These are phyloP conservation scores for Bipolaris bicolor DNA, from an alignment of 2,329 filamentous ascomycete genomes.

Conservation along the genomic window DNA sequence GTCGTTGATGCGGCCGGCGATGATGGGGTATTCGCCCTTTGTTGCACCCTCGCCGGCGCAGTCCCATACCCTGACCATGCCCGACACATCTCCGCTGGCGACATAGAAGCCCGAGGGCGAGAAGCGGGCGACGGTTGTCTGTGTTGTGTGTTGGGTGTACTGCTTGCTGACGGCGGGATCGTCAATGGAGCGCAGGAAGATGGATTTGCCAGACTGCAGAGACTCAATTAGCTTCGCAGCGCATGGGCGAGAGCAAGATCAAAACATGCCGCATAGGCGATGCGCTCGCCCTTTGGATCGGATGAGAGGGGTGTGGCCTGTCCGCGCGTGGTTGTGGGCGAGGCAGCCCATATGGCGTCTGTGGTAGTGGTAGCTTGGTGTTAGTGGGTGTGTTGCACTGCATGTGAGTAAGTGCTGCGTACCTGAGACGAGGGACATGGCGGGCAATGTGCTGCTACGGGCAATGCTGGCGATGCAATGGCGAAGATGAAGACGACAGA, in stretches of 20 bases:
- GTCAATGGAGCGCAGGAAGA: constrained; percentile 95
- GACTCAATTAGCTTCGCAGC: constrained; percentile 10
- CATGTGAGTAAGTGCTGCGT: not conserved
- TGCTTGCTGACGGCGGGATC: constrained; percentile 82
- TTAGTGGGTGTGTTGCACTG: constrained; percentile 6
- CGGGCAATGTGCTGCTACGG: not conserved
- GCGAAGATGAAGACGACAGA: not conserved
- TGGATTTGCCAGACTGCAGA: constrained; percentile 85
- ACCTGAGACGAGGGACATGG: constrained; percentile 31
- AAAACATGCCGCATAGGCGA: constrained; percentile 80
- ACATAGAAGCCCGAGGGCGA: constrained; percentile 94
- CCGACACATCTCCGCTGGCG: constrained; percentile 86
- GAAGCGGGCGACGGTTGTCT: constrained; percentile 92
- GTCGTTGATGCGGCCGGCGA: constrained; percentile 93
- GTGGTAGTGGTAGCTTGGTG: constrained; percentile 9
- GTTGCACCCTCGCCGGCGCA: constrained; percentile 82
- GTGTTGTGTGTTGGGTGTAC: constrained; percentile 87
- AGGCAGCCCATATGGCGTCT: constrained; percentile 82
- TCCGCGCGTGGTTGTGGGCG: constrained; percentile 81
- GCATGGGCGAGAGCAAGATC: not conserved
- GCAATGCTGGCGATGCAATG: too few species aligned
- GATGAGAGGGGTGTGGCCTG: constrained; percentile 87
- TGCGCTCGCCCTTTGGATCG: constrained; percentile 86
- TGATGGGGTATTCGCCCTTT: constrained; percentile 93
- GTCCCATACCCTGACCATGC: constrained; percentile 91